These are phyloP conservation scores for Torulaspora pretoriensis DNA, from an alignment of 1,139 yeast genomes.

Conservation along the genomic window DNA sequence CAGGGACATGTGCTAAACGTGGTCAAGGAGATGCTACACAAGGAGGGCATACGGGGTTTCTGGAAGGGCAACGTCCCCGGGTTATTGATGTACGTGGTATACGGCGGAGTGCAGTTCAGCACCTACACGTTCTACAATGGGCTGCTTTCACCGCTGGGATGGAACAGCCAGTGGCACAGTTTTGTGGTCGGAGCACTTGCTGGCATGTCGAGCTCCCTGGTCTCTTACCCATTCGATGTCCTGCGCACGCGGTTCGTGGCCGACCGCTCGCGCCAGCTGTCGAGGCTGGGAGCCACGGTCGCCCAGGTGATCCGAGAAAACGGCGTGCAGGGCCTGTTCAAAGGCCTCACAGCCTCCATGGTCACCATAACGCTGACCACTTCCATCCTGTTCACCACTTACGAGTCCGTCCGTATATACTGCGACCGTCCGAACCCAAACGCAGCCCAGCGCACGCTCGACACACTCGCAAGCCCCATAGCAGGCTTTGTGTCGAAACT, in stretches of 20 bases:
- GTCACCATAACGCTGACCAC: constrained; percentile 61
- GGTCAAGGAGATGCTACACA: constrained; percentile 38
- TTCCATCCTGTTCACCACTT: constrained; percentile 66
- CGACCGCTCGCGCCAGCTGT: constrained; percentile 36
- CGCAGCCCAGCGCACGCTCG: constrained; percentile 40
- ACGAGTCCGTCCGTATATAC: constrained; percentile 41
- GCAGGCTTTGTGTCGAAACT: constrained; percentile 79
- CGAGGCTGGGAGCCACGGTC: constrained; percentile 36
- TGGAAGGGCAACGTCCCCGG: constrained; percentile 98
- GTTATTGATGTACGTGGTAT: constrained; percentile 72
- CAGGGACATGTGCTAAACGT: constrained; percentile 37
- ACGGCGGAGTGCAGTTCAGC: constrained; percentile 83
- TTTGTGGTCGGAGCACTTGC: constrained; percentile 71
- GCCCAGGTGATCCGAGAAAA: constrained; percentile 43
- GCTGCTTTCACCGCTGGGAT: constrained; percentile 35
- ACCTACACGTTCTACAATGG: constrained; percentile 57
- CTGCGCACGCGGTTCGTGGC: constrained; percentile 80
- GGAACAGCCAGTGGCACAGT: constrained; percentile 41
- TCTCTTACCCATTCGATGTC: constrained; percentile 85
- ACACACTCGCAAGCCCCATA: constrained; percentile 63
- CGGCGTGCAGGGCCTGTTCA: constrained; percentile 56
- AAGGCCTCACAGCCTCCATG: constrained; percentile 62
- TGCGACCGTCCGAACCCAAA: constrained; percentile 21
- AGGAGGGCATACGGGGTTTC: constrained; percentile 59
- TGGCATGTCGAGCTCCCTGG: constrained; percentile 66